These are phyloP conservation scores for Beauveria scarabaeidicola DNA, from an alignment of 2,329 filamentous ascomycete genomes.

Conservation along the genomic window DNA sequence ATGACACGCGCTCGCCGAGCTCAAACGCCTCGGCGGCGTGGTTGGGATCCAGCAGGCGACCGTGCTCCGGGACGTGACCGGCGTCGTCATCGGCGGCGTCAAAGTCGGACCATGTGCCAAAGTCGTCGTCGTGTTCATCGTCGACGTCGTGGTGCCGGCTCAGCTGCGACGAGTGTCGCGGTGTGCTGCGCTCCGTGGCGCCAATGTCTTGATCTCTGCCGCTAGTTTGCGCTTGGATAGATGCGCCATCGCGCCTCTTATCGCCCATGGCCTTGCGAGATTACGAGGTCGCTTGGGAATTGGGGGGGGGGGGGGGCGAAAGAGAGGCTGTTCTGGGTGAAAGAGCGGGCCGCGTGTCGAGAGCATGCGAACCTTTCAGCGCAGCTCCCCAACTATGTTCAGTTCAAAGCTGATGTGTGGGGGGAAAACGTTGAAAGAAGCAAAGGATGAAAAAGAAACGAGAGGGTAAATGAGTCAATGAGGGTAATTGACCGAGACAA, in stretches of 20 bases:
- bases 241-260: background rate
- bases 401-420: too few species aligned
- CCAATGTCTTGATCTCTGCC: constrained; percentile 2
- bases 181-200: background rate
- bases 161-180: constrained; percentile 10
- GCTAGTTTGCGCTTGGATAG: background rate
- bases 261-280: background rate
- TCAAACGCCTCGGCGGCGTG: constrained; percentile 22
- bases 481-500: background rate
- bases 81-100: constrained; percentile 24
- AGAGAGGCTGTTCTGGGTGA: background rate
- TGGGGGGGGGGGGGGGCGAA: too few species aligned
- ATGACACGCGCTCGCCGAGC: constrained; percentile 2
- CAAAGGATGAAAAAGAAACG: background rate
- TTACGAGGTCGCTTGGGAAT: background rate
- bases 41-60: constrained; percentile 48
- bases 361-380: background rate
- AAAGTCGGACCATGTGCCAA: constrained; percentile 7
- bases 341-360: background rate
- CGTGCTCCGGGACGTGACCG: constrained; percentile 43
- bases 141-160: background rate
- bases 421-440: background rate
- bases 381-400: background rate
- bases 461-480: background rate
- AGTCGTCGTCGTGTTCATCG: background rate